Evolutionary conservation across 2,329 filamentous ascomycete species (phyloP).

Genomic region (Leptosphaerulina australis): DNA sequence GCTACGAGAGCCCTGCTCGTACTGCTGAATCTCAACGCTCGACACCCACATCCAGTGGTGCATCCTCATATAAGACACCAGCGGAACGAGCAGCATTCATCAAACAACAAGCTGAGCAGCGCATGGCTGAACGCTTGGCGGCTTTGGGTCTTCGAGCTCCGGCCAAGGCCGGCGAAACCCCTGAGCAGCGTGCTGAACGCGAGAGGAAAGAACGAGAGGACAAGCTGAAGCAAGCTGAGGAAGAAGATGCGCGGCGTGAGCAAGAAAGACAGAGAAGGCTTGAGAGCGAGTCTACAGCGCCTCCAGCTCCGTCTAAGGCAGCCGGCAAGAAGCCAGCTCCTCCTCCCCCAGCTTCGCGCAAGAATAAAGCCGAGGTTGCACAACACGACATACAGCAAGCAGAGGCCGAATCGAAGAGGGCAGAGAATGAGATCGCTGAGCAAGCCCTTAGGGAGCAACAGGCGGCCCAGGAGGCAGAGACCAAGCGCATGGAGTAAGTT

Average conservation of each 20-base stretch:
- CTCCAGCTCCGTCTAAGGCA: conserved; percentile 58
- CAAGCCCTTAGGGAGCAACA: conserved; percentile 70
- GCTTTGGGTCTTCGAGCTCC: conserved; percentile 89
- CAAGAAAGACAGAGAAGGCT: conserved; percentile 83
- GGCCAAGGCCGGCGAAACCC: conserved; percentile 76
- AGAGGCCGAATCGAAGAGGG: conserved; percentile 63
- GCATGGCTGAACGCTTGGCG: conserved; percentile 94
- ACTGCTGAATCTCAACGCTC: conserved; percentile 59
- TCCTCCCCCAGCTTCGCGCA: conserved; percentile 74
- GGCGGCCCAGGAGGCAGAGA: conserved; percentile 74
- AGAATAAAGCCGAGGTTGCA: conserved; percentile 63
- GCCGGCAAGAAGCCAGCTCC: conserved; percentile 64
- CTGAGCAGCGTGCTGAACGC: conserved; percentile 84
- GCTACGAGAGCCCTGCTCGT: conserved; percentile 59
- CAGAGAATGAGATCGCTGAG: conserved; percentile 62
- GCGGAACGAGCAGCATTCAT: conserved; percentile 96
- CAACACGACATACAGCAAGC: conserved; percentile 63
- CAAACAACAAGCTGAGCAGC: conserved; percentile 93
- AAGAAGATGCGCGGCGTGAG: conserved; percentile 89
- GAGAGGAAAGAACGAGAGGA: conserved; percentile 87
- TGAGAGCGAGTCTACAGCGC: conserved; percentile 73
- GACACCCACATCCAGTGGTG: conserved; percentile 60
- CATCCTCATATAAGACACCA: conserved; percentile 82
- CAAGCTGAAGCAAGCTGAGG: conserved; percentile 86
- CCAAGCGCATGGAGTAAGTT: conserved; percentile 81